Evolutionary conservation across 768 basidiomycete genomes (phyloP), one percentile per base, ranked within the genome.

Genomic region (Candolleomyces aberdarensis): DNA sequence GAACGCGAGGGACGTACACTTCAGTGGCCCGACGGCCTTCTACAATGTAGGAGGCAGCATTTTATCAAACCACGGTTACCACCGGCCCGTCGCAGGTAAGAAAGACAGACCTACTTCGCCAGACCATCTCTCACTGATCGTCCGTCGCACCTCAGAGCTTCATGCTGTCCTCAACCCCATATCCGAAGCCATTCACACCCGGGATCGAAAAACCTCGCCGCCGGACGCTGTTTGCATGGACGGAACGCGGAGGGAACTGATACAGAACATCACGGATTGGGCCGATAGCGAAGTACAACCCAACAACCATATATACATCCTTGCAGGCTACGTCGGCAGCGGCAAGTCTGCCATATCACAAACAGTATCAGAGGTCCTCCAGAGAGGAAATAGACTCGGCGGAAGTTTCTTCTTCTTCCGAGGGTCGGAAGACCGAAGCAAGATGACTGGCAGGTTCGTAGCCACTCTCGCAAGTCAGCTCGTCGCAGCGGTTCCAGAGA

Each of bases 281-380:
- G 49, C 49, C 14, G 20, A 50, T 3, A 26, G 22, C 20, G 22
- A 14, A 22, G 7, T 29, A 13, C 9, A 7, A 5, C 49, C 15
- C 49, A 50, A 7, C 4, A 26, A 50, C 20, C 22, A 52, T 13
- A 51, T 68, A 15, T 22, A 66, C 22, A 66, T 65, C 64, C 36
- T 68, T 2, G 31, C 58, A 22, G 67, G 67, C 3, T 60, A 64
- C 1, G 65, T 62, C 10, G 67, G 67, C n/a, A 59, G 60, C 14
- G 67, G 67, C 11, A 68, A 68, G 54, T 63, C 65, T 1, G 62
- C 64, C 11, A 62, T 67, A 10, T 55, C 62, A 5, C 62, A 65
- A 43, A 59, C 58, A 3, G 56, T 68, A 6, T 63, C 65, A 9
- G 65, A 64, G 17, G 15, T 41, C 17, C 59, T 52, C 20, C 10